Conservation (phyloP, 2,329 filamentous ascomycete species). For the Lachnellula cervina region DNA sequence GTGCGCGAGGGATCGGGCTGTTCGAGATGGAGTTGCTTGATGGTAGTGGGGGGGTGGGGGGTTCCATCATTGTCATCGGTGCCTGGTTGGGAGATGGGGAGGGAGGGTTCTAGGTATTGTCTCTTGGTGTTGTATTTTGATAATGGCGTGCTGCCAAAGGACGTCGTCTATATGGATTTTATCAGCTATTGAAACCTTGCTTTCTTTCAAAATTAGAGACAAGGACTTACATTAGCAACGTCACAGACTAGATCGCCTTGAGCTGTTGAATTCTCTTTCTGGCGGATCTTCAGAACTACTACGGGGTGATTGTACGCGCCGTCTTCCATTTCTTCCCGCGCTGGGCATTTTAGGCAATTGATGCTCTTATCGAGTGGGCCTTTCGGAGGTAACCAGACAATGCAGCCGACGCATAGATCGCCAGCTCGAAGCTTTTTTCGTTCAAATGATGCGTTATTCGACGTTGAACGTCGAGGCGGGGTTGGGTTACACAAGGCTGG, state of each 20-base stretch:
- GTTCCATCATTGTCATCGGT: neutral
- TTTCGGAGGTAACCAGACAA: too few relatives aligned
- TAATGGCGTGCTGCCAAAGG: constrained; percentile 11
- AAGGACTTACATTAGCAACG: constrained; percentile 12
- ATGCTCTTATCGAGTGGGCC: too few relatives aligned
- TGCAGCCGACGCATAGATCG: too few relatives aligned
- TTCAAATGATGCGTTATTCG: too few relatives aligned
- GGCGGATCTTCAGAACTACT: neutral
- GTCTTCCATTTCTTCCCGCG: constrained; percentile 5
- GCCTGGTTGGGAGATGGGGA: constrained; percentile 12
- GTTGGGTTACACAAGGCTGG: too few relatives aligned
- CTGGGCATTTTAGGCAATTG: too few relatives aligned
- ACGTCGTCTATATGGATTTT: constrained; percentile 9
- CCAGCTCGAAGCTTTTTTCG: too few relatives aligned
- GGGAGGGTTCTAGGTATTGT: constrained; percentile 1
- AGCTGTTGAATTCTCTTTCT: constrained; percentile 1
- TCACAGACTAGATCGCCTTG: constrained; percentile 17
- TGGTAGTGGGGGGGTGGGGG: neutral
- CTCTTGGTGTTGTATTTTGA: constrained; percentile 7
- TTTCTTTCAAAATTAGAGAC: neutral
- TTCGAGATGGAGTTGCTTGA: constrained; percentile 11
- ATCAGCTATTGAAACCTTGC: neutral
- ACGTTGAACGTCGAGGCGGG: too few relatives aligned
- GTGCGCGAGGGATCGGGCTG: too few relatives aligned
- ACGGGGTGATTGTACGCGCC: constrained; percentile 16